These are phyloP conservation scores for Trypanosoma mega DNA, from an alignment of 208 protist species.

Conservation along the genomic window DNA sequence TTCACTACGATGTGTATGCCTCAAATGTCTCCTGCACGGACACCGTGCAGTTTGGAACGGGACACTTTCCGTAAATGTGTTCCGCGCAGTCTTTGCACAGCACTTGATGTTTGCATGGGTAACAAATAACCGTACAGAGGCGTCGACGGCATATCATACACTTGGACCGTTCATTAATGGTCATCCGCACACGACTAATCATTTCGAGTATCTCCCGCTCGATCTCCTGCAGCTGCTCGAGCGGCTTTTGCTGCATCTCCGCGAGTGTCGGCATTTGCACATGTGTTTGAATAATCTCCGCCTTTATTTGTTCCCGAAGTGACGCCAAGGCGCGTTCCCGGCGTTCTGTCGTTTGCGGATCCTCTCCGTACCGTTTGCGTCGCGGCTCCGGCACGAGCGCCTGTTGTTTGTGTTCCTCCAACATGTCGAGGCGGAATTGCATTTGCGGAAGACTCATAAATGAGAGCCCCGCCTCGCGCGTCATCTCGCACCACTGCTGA, in stretches of 20 bases:
- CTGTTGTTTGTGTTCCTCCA: constrained; percentile 87
- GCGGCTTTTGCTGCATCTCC: constrained; percentile 39
- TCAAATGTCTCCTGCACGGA: constrained; percentile 72
- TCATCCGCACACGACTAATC: constrained; percentile 64
- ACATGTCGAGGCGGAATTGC: constrained; percentile 79
- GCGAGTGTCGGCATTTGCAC: constrained; percentile 59
- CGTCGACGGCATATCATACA: constrained; percentile 78
- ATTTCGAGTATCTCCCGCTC: constrained; percentile 82
- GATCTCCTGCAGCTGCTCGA: constrained; percentile 82
- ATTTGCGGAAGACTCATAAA: constrained; percentile 78
- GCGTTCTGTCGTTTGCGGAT: constrained; percentile 34
- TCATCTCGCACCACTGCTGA: constrained; percentile 81
- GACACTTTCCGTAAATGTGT: constrained; percentile 58
- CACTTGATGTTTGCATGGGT: constrained; percentile 90
- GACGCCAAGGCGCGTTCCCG: constrained; percentile 46
- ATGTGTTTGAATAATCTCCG: constrained; percentile 61
- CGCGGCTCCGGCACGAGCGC: constrained; percentile 50
- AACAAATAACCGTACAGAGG: constrained; percentile 85
- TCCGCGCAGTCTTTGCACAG: constrained; percentile 82
- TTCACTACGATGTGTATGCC: constrained; percentile 58
- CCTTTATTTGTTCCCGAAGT: constrained; percentile 30
- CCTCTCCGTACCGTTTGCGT: constrained; percentile 54
- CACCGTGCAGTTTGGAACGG: constrained; percentile 55
- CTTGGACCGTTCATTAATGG: constrained; percentile 82
- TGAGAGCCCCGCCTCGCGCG: constrained; percentile 36